These are phyloP conservation scores for Crithidia thermophila DNA, from an alignment of 208 protist species.

Conservation along the genomic window DNA sequence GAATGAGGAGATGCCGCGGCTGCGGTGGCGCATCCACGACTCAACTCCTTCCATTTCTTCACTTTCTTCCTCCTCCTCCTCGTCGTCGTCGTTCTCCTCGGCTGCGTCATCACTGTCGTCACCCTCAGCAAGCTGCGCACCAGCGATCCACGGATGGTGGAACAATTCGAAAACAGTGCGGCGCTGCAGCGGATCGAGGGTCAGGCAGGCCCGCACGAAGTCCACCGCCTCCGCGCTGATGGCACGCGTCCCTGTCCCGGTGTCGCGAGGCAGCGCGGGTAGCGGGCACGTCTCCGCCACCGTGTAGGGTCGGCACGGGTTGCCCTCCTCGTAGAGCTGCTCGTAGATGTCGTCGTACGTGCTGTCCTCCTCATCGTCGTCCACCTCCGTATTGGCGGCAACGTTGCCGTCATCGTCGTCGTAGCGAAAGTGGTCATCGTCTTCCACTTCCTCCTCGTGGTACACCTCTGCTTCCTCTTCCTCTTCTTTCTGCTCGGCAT, in stretches of 20 bases:
- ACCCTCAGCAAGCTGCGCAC: no score
- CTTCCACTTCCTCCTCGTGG: no score
- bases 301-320: constrained; percentile 25
- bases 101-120: no score
- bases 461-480: neutral
- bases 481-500: neutral
- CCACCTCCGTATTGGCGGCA: neutral
- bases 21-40: constrained; percentile 7
- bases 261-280: neutral
- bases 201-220: constrained; percentile 59
- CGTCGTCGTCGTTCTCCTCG: neutral
- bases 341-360: constrained; percentile 27
- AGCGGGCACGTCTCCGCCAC: constrained; percentile 16
- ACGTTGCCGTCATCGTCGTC: neutral
- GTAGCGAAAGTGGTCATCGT: neutral
- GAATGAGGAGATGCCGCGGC: neutral
- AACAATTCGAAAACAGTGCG: constrained; percentile 59
- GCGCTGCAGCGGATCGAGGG: constrained; percentile 40
- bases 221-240: constrained; percentile 58
- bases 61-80: no score
- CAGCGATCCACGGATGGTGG: constrained; percentile 60
- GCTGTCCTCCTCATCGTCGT: neutral
- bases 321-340: constrained; percentile 23
- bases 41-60: no score
- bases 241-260: neutral